These are phyloP conservation scores for Durio zibethinus DNA, from an alignment of 345 rosid species.

Conservation along the genomic window DNA sequence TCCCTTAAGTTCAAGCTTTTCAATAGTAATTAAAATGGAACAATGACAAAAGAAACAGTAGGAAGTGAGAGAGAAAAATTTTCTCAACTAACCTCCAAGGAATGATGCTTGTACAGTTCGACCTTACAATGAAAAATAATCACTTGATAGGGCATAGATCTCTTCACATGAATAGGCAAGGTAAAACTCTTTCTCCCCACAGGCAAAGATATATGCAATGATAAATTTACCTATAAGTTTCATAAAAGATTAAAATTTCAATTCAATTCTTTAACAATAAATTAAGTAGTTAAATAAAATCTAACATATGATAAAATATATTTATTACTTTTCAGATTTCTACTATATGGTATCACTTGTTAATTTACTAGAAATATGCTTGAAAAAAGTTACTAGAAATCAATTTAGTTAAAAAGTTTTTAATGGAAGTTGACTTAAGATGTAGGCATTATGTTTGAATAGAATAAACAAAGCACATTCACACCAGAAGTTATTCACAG, in stretches of 20 bases:
- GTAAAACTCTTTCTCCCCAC: constrained; percentile 84
- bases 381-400: neutral
- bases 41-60: neutral
- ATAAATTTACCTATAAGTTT: constrained; percentile 70
- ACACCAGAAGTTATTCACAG: neutral
- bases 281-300: neutral
- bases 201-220: constrained; percentile 64
- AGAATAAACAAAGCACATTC: neutral
- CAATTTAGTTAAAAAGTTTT: neutral
- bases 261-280: constrained; percentile 1
- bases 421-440: neutral
- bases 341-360: neutral
- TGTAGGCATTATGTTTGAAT: neutral
- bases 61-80: neutral
- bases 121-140: constrained; percentile 84
- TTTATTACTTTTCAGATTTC: neutral
- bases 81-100: constrained; percentile 59
- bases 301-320: neutral
- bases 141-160: constrained; percentile 91
- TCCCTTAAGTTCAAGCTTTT: too few species aligned
- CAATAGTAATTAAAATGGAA: too few species aligned
- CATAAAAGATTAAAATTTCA: neutral
- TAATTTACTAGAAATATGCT: neutral
- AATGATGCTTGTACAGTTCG: constrained; percentile 86
- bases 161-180: constrained; percentile 87